These are phyloP conservation scores for Scutellaria galericulata DNA, from an alignment of 257 asterid genomes.

Conservation along the genomic window DNA sequence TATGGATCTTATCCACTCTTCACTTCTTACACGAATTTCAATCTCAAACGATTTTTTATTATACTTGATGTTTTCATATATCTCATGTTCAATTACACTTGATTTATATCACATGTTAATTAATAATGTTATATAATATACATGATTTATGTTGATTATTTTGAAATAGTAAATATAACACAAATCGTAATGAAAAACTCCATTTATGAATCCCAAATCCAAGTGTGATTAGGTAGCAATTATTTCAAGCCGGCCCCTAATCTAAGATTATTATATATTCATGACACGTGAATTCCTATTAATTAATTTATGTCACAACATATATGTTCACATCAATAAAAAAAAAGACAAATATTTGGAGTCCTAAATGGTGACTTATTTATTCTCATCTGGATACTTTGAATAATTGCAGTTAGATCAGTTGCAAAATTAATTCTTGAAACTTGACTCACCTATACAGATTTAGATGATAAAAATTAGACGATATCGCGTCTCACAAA, in stretches of 20 bases:
- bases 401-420: background rate
- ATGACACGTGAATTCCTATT: background rate
- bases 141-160: too few relatives aligned
- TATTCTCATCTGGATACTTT: background rate
- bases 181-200: too few relatives aligned
- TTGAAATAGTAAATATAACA: too few relatives aligned
- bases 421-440: background rate
- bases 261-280: background rate
- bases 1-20: conserved; percentile 4
- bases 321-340: too few relatives aligned
- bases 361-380: background rate
- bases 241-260: conserved; percentile 15
- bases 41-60: too few relatives aligned
- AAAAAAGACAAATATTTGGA: background rate
- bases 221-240: conserved; percentile 26
- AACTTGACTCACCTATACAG: background rate
- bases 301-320: background rate
- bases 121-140: too few relatives aligned
- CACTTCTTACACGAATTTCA: background rate
- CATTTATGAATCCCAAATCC: background rate
- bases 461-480: too few relatives aligned
- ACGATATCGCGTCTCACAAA: too few relatives aligned
- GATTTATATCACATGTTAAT: too few relatives aligned
- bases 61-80: too few relatives aligned
- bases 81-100: too few relatives aligned